Evolutionary conservation across 192 early-diverging fungal genomes (phyloP), one percentile per base, ranked within the genome.

Genomic region (Coemansia reversa): DNA sequence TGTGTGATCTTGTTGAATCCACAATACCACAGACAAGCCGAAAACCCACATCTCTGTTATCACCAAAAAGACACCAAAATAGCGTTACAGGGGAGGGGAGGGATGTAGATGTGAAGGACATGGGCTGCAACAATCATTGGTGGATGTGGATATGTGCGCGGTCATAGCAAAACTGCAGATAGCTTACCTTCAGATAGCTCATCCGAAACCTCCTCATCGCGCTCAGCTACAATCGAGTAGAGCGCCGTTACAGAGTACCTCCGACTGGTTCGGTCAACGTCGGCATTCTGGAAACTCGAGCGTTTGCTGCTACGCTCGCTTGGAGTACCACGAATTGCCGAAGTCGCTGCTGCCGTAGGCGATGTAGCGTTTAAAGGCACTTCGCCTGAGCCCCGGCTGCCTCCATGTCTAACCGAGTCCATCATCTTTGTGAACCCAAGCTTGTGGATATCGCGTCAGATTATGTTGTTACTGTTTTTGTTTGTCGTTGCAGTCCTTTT

Each of bases 181-280:
- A 30, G 9, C 63, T 60, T 87, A 92, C 93, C 90, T 82, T 86
- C 84, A 19, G 94, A 92, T 35, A 96, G 89, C 62, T 94, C 94
- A 84, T 96, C 94, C 58, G 93, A 91, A 22, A 94, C 90, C 72
- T 94, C 94, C 27, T 89, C 88, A 71, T 96, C 94, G 70, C 93
- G 93, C 72, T 96, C 93, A 18, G 94, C 92, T 8, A 89, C 90
- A 77, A 92, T 89, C 12, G 90, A 92, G 60, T 90, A 92, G 18
- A 92, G 81, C 22, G 86, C 85, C 20, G 76, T 85, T 22, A 88
- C 86, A 2, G 89, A 89, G 72, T 92, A 92, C 55, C 89, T 83
- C 53, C 88, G 84, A 53, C 84, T 86, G 58, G 78, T 81, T 24
- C 88, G 81, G 62, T 85, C 85, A 12, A 73, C 64, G n/a, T 73